These are phyloP conservation scores for Prunus yedoensis DNA, from an alignment of 331 rosid species.

Conservation along the genomic window DNA sequence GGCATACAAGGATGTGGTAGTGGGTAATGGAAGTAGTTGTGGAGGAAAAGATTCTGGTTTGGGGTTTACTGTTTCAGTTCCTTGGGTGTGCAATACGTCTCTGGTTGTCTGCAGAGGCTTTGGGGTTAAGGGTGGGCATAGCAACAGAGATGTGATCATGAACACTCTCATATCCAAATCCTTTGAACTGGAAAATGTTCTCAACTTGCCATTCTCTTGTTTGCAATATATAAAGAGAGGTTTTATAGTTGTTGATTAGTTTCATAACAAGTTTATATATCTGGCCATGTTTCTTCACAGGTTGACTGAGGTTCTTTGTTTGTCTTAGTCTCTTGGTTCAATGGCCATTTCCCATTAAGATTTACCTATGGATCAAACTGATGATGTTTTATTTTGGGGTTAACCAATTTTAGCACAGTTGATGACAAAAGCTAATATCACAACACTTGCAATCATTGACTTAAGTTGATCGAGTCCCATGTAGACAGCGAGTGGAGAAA, in stretches of 20 bases:
- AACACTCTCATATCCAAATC: constrained; percentile 58
- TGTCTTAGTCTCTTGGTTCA: no score
- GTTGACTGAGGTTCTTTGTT: neutral
- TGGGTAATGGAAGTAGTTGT: constrained; percentile 32
- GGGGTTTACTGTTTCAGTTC: constrained; percentile 83
- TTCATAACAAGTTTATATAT: neutral
- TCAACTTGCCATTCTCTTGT: constrained; percentile 73
- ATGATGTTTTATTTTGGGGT: no score
- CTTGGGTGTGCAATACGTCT: constrained; percentile 88
- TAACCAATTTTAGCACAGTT: no score
- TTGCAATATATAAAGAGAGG: constrained; percentile 72
- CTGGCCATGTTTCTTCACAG: neutral
- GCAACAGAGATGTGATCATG: constrained; percentile 38
- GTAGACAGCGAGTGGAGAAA: constrained; percentile 24
- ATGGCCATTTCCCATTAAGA: no score
- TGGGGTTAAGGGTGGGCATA: constrained; percentile 27
- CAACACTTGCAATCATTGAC: no score
- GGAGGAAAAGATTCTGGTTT: constrained; percentile 47
- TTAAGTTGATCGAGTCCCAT: no score
- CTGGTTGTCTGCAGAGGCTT: constrained; percentile 81
- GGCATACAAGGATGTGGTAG: constrained; percentile 69
- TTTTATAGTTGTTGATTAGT: constrained; percentile 57
- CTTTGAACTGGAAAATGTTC: constrained; percentile 61
- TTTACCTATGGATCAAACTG: no score
- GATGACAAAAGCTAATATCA: no score